Conservation (phyloP, 2,329 filamentous ascomycete species). For the Paecilomyces dactylethromorphus region DNA sequence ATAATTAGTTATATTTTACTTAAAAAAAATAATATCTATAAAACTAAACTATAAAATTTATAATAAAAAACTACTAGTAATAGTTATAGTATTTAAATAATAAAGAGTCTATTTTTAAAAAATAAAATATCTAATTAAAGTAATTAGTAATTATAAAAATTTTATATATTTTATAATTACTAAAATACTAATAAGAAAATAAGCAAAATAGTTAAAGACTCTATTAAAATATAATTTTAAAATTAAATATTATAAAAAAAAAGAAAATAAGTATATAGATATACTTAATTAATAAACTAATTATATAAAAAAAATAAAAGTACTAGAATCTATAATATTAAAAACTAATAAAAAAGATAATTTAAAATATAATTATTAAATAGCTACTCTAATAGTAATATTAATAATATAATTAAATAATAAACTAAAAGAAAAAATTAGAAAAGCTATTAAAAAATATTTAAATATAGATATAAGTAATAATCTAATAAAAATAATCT, state of each 20-base stretch:
- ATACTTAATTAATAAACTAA: neutral
- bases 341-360: too few species aligned
- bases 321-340: neutral
- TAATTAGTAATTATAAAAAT: conserved; percentile 3
- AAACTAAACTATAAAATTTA: too few species aligned
- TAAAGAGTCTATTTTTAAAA: conserved; percentile 4
- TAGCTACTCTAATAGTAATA: too few species aligned
- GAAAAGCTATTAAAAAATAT: neutral
- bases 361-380: too few species aligned
- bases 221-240: neutral
- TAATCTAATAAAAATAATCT: neutral
- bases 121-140: neutral
- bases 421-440: too few species aligned
- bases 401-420: too few species aligned
- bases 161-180: neutral
- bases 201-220: neutral
- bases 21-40: too few species aligned
- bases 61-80: too few species aligned
- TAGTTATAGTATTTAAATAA: neutral
- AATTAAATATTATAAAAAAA: neutral
- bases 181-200: neutral
- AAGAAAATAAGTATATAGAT: neutral
- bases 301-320: neutral
- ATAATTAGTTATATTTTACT: too few species aligned
- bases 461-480: neutral